Base-by-base conservation (phyloP, 208 protist genomes). In the Lotmaria passim region DNA sequence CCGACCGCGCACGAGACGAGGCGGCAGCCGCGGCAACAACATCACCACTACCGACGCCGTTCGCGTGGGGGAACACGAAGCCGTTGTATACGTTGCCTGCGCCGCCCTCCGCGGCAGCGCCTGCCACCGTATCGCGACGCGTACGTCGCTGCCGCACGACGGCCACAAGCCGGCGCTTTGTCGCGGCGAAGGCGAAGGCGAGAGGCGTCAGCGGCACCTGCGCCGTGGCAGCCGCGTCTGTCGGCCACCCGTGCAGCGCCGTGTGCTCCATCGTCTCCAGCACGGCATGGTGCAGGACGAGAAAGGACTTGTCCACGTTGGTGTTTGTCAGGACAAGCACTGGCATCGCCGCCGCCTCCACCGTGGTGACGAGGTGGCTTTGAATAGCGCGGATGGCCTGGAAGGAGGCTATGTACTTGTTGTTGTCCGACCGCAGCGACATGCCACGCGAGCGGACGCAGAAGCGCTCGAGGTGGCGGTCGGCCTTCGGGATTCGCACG, bases 391-490 rank as follows among this genome's bases (percentile, higher is more conserved):
- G 81, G 53, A 98, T 98, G 61, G 87, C 81, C 3, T 76, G 64
- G 72, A 98, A 95, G 63, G 94, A 82, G 60, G 78, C 70, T 24
- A 97, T 82, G 67, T 98, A 98, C 55, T 91, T 96, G 79, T 97
- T 97, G 26, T 78, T 68, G 12, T 74, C 44, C 3, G 93, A 79
- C 38, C 90, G 83, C 7, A 98, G 70, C 1, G 87, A 89, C 93
- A 98, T 97, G 72, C 89, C 94, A 30, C 94, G 93, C 21, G 91
- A 78, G 34, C 96, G 86, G 34, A 96, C 83, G 41, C 84, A 90
- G 73, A 98, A 96, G 15, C 96, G 79, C 68, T 96, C 86, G 36
- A 86, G 76, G 71, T 98, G 96, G 57, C 88, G 85, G 31, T 81
- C 53, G 47, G 89, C 87, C 44, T 97, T 96, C 43, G 71, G 81